Evolutionary conservation across 441 rosid species (phyloP).

Genomic region (Adansonia grandidieri): DNA sequence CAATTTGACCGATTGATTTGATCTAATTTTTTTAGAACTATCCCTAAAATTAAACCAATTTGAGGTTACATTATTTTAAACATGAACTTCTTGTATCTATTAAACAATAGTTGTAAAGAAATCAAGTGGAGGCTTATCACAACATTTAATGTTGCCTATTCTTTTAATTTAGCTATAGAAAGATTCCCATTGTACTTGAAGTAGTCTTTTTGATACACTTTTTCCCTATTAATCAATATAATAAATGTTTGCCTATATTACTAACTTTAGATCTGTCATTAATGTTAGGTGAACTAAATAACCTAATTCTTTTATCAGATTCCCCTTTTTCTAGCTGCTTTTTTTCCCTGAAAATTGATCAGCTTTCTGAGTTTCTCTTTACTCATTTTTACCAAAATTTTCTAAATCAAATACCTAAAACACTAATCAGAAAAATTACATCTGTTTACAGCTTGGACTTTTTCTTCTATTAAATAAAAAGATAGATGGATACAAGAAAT

Average conservation of each 20-base stretch:
- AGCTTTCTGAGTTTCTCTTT: neutral
- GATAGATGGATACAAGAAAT: neutral
- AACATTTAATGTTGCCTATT: too few species aligned
- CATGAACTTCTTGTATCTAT: neutral
- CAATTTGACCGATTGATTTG: too few species aligned
- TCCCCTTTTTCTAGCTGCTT: neutral
- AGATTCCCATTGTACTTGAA: neutral
- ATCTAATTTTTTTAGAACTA: too few species aligned
- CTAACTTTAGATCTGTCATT: neutral
- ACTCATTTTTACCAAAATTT: neutral
- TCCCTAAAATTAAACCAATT: too few species aligned
- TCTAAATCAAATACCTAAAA: neutral
- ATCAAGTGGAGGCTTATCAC: neutral
- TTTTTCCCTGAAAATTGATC: neutral
- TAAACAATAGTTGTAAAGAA: neutral
- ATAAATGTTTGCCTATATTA: neutral
- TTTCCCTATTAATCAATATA: neutral
- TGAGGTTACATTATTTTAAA: too few species aligned
- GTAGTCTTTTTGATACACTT: neutral
- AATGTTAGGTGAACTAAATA: conserved; percentile 23
- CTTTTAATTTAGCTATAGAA: neutral
- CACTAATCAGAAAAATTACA: neutral
- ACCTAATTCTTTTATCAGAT: neutral
- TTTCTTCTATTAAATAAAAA: neutral
- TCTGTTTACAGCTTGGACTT: neutral